phyloP scores from a whole-genome alignment of 2,329 filamentous ascomycete species.

The Parafenestella ontariensis region DNA sequence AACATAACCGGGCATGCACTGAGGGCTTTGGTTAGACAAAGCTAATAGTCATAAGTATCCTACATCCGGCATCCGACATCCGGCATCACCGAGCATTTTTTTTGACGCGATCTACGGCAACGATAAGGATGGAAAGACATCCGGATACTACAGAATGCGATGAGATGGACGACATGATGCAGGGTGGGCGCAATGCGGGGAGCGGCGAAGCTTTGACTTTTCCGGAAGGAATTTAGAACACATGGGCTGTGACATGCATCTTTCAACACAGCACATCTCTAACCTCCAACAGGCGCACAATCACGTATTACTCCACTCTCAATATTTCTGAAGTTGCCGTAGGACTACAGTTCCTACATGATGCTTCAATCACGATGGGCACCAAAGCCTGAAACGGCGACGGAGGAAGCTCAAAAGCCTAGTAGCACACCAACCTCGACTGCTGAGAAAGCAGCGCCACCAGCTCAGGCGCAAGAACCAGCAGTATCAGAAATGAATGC shows the following conservation, averaged over 20 bases:
- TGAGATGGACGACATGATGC: background rate
- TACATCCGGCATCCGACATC: too few species aligned
- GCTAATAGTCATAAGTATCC: too few species aligned
- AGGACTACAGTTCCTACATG: constrained; percentile 7
- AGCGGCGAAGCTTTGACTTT: background rate
- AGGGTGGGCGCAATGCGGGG: background rate
- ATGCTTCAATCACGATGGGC: constrained; percentile 48
- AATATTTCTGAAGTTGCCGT: constrained; percentile 2
- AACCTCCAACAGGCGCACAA: background rate
- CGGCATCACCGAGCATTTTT: too few species aligned
- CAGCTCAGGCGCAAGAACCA: constrained; percentile 2
- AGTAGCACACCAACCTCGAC: constrained; percentile 1
- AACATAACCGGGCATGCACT: background rate
- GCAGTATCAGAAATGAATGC: constrained; percentile 5
- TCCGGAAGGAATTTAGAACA: background rate
- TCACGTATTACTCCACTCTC: background rate
- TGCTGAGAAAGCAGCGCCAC: constrained; percentile 5
- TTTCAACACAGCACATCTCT: constrained; percentile 1
- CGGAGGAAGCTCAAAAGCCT: constrained; percentile 5
- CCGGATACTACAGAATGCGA: background rate
- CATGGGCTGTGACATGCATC: background rate
- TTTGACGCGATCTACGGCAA: background rate
- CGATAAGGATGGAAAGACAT: background rate
- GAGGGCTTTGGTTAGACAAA: background rate
- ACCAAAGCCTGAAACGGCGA: constrained; percentile 21